Evolutionary conservation across 1,139 yeast species (phyloP).

Genomic region (Suhomyces kunorum): DNA sequence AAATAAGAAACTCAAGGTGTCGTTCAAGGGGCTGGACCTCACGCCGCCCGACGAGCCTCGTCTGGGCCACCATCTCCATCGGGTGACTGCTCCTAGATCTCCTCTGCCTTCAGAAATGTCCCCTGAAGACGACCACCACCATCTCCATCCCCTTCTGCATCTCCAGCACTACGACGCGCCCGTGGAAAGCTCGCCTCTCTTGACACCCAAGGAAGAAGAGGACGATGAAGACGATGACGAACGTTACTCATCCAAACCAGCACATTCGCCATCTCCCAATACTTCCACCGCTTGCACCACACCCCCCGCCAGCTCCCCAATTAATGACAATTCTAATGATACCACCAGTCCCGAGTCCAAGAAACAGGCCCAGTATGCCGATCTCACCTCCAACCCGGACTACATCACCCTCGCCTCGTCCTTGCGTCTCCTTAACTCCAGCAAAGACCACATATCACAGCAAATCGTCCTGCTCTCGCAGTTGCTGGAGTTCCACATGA

Average conservation of each 20-base stretch:
- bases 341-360: neutral
- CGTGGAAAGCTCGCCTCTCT: constrained; percentile 37
- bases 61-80: constrained; percentile 15
- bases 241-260: constrained; percentile 9
- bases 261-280: constrained; percentile 7
- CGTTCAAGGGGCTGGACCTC: constrained; percentile 13
- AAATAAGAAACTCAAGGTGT: constrained; percentile 16
- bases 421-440: constrained; percentile 31
- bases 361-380: neutral
- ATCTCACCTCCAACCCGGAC: constrained; percentile 38
- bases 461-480: constrained; percentile 38
- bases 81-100: constrained; percentile 21
- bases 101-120: constrained; percentile 27
- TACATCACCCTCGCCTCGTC: constrained; percentile 41
- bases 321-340: constrained; percentile 9
- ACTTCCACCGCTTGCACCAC: constrained; percentile 14
- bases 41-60: constrained; percentile 8
- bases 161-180: constrained; percentile 15
- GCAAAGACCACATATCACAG: constrained; percentile 27
- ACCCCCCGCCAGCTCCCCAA: constrained; percentile 12
- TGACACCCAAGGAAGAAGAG: constrained; percentile 49
- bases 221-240: constrained; percentile 30
- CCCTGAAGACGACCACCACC: constrained; percentile 16
- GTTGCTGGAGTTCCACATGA: constrained; percentile 20
- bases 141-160: constrained; percentile 18